Conservation (phyloP, 768 basidiomycete species). For the Cantharellus anzutake region DNA sequence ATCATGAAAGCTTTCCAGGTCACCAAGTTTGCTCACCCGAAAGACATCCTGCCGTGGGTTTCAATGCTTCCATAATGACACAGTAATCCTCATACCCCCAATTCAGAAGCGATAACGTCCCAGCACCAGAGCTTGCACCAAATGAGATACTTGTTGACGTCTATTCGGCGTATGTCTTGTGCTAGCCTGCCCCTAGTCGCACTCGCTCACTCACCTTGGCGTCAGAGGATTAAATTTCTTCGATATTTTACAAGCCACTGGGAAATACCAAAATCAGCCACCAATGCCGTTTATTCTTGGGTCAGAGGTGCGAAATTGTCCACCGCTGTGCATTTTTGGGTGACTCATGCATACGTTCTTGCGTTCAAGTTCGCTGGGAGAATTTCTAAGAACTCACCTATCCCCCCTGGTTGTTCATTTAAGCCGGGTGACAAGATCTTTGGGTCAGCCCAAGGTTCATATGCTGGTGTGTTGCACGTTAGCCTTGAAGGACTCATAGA, state of each 20-base stretch:
- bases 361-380: constrained; percentile 50
- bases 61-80: background rate
- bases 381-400: constrained; percentile 47
- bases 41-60: background rate
- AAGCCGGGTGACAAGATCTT: constrained; percentile 79
- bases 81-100: background rate
- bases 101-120: constrained; percentile 21
- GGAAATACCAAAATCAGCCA: constrained; percentile 49
- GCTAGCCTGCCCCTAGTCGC: background rate
- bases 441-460: constrained; percentile 61
- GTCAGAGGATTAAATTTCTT: constrained; percentile 51
- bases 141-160: constrained; percentile 57
- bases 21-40: background rate
- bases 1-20: constrained; percentile 1
- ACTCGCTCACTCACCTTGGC: background rate
- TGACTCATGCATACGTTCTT: background rate
- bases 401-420: constrained; percentile 61
- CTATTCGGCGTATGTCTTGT: constrained; percentile 28
- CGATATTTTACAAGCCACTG: constrained; percentile 70
- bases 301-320: background rate
- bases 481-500: background rate
- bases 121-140: constrained; percentile 33
- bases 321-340: background rate
- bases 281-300: constrained; percentile 1
- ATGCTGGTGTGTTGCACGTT: constrained; percentile 11